These are phyloP conservation scores for Lentinula detonsa DNA, from an alignment of 768 basidiomycete species.

Conservation along the genomic window DNA sequence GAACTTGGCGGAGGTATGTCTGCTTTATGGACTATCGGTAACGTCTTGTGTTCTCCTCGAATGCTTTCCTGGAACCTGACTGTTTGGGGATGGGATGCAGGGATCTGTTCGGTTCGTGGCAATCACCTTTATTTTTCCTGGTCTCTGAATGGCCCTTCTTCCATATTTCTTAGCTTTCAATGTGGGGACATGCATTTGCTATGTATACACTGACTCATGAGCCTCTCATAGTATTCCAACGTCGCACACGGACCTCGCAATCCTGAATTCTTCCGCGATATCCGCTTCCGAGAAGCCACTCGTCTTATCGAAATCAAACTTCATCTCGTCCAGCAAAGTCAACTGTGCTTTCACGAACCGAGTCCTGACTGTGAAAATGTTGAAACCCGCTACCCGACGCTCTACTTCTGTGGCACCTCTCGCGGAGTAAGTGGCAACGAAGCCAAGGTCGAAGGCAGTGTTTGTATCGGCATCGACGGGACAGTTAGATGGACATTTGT, in stretches of 20 bases:
- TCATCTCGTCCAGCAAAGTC: conserved; percentile 25
- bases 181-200: conserved; percentile 21
- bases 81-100: conserved; percentile 14
- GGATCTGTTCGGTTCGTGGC: conserved; percentile 36
- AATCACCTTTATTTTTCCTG: background rate
- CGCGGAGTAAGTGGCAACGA: conserved; percentile 34
- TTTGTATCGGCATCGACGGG: conserved; percentile 40
- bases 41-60: conserved; percentile 7
- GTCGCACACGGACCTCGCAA: conserved; percentile 28
- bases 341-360: background rate
- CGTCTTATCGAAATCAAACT: conserved; percentile 56
- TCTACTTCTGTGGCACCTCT: conserved; percentile 43
- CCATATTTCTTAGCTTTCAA: conserved; percentile 36
- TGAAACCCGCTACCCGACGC: conserved; percentile 29
- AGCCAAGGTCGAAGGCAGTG: conserved; percentile 42
- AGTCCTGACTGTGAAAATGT: background rate
- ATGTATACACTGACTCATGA: conserved; percentile 1
- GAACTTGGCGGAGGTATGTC: conserved; percentile 69
- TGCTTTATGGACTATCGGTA: conserved; percentile 79
- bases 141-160: background rate
- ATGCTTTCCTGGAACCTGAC: background rate
- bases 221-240: conserved; percentile 24
- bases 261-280: conserved; percentile 47
- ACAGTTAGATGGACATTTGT: conserved; percentile 56
- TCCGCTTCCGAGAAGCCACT: conserved; percentile 57